Evolutionary conservation across 2,329 filamentous ascomycete genomes (phyloP).

Genomic region (Calonectria pseudoturangicola): DNA sequence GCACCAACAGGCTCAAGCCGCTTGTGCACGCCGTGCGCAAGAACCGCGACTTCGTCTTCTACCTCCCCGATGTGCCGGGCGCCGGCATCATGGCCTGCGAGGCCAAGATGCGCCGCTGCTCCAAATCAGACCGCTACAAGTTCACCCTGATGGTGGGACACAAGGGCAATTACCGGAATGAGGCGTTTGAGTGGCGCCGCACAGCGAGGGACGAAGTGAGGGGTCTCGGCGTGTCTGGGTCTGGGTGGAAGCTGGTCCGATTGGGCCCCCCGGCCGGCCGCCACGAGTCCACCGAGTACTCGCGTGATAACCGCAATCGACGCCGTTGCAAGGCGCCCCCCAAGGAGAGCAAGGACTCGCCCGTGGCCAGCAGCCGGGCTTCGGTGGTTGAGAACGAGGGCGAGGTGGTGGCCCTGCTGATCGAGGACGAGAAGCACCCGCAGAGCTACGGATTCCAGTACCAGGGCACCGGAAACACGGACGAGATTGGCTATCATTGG

Average conservation of each 20-base stretch:
- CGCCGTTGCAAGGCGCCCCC: slow-evolving; percentile 11
- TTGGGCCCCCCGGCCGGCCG: slow-evolving; percentile 3
- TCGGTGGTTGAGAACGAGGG: background rate
- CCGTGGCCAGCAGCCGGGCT: slow-evolving; percentile 4
- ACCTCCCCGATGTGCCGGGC: slow-evolving; percentile 18
- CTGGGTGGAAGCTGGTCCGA: slow-evolving; percentile 28
- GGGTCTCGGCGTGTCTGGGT: slow-evolving; percentile 7
- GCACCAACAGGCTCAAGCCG: slow-evolving; percentile 10
- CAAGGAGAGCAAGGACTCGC: slow-evolving; percentile 3
- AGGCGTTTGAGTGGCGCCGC: slow-evolving; percentile 31
- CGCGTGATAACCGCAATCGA: slow-evolving; percentile 10
- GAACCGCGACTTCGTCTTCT: slow-evolving; percentile 24
- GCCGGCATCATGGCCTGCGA: slow-evolving; percentile 26
- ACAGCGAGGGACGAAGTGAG: slow-evolving; percentile 16
- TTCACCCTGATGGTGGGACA: slow-evolving; percentile 28
- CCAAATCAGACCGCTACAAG: slow-evolving; percentile 17
- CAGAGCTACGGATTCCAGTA: slow-evolving; percentile 15
- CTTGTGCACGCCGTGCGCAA: slow-evolving; percentile 19
- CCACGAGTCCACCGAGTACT: slow-evolving; percentile 5
- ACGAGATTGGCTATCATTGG: slow-evolving; percentile 23
- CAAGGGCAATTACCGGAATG: slow-evolving; percentile 20
- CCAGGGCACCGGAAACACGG: slow-evolving; percentile 14
- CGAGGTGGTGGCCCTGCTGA: slow-evolving; percentile 12
- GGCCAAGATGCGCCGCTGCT: slow-evolving; percentile 17
- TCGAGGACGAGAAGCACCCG: slow-evolving; percentile 15